Base-by-base conservation (phyloP, 73 alveolate species). In the Paramecium sexaurelia region DNA sequence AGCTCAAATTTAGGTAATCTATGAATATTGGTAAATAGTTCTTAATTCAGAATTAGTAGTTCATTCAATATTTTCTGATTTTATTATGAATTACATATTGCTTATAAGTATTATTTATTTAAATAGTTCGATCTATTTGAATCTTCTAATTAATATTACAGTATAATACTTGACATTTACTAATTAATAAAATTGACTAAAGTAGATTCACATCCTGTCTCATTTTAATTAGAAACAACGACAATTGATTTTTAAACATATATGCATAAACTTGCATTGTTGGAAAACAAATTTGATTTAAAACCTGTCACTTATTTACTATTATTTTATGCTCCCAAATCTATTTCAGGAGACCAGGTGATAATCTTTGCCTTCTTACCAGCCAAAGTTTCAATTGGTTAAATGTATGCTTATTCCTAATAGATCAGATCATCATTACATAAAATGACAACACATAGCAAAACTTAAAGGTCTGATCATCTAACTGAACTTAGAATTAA, bases 121-220 rank as follows among this genome's bases (percentile, higher is more conserved):
- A 37, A 20, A 41, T 24, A 22, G 39, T 61, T n/a, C 13, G 55
- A 33, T 78, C 33, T 41, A 78, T 37, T 73, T 29, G 47, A 66
- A 27, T 26, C 83, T 22, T 24, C 43, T 66, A 66, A 4, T 51
- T 51, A 1, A 51, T 51, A 51, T 26, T 17, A 3, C 17, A 5
- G 17, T 51, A 17, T 15, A 6, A 29, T 61, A 61, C 83, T 29
- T 61, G 39, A 32, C 37, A 61, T 24, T 61, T 29, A 26, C 26
- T 61, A 11, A 61, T 61, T 61, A 7, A 61, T 61, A 32, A 29
- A 61, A 61, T 61, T 61, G 6, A 61, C 26, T 26, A 61, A 11
- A 3, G 83, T 61, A 19, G 39, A 41, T 26, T 61, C 83, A 61
- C 83, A 61, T 22, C 83, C 83, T 61, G 83, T 61, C 5, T 61